Evolutionary conservation across 371 early-diverging fungal species (phyloP), one percentile per base, ranked within the genome.

Genomic region (Encephalitozoon hellem): DNA sequence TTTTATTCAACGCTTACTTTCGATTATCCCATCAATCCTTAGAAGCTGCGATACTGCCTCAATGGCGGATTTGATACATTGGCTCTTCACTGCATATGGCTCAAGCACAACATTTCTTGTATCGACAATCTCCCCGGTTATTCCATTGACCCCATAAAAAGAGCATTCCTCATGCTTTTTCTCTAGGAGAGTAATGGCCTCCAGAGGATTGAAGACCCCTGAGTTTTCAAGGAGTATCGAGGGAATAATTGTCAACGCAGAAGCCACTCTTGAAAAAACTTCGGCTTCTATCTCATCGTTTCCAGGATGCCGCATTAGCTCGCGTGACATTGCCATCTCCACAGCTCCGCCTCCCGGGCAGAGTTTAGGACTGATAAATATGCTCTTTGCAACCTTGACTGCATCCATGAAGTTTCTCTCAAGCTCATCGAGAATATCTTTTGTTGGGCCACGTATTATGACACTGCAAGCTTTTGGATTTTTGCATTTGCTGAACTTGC

Each of bases 391-490:
- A 51, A 96, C 96, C 69, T 89, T 89, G 91, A 98, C 92, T 79
- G 98, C 97, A 86, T 99, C 99, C 84, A 94, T 92, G 81, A 98
- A 87, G 86, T 99, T 98, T 77, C 99, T 92, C 83, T 98, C 99
- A 76, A 99, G 87, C 86, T 99, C 99, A 81, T 94, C 91, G 32
- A 97, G 86, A 75, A 96, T 90, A 86, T 99, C 99, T 87, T 94
- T 96, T 79, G 93, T 91, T 52, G 97, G 95, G 51, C 97, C 99
- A 77, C 96, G 91, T 77, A 99, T 88, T 28, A 98, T 81, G 81
- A 99, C 92, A 51, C 96, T 92, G 87, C 98, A 96, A 4, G 97
- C 97, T 87, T 95, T 95, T 80, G 97, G 97, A 81, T 92, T 88
- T 80, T 90, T 86, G 87, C 97, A 97, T 84, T 92, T 86, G 28